phyloP scores from a whole-genome alignment of 2,329 filamentous ascomycete genomes.

The Allantophomopsis cytisporea region DNA sequence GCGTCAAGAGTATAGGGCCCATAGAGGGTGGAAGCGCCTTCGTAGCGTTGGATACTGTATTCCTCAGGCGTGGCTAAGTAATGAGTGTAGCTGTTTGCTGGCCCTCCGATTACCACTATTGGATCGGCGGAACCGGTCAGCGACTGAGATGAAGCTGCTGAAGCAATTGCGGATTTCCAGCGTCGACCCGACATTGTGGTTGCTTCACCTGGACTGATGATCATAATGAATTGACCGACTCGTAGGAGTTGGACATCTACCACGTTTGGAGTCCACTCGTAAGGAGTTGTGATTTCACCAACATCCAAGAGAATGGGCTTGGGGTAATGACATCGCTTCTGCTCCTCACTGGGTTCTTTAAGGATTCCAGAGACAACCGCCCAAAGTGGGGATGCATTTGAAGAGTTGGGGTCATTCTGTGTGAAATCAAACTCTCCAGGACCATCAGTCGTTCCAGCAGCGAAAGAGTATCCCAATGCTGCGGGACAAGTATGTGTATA shows the following conservation, averaged over 20 bases:
- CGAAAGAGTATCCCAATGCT: constrained; percentile 83
- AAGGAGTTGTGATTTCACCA: constrained; percentile 64
- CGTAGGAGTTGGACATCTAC: constrained; percentile 80
- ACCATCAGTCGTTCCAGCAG: constrained; percentile 83
- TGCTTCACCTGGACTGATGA: constrained; percentile 76
- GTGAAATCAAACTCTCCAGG: constrained; percentile 90
- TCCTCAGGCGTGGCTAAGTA: constrained; percentile 68
- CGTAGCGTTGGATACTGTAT: constrained; percentile 76
- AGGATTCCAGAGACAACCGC: constrained; percentile 58
- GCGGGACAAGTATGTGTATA: constrained; percentile 67
- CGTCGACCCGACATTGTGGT: constrained; percentile 86
- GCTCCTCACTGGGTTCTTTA: constrained; percentile 54
- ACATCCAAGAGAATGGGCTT: constrained; percentile 86
- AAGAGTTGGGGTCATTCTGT: constrained; percentile 66
- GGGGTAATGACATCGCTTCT: constrained; percentile 61
- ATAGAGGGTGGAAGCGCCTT: constrained; percentile 86
- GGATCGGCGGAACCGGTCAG: constrained; percentile 31
- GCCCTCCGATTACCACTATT: constrained; percentile 74
- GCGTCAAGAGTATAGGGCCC: constrained; percentile 72
- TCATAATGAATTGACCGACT: constrained; percentile 71
- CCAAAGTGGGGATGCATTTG: constrained; percentile 59
- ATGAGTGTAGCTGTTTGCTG: constrained; percentile 80
- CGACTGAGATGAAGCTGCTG: constrained; percentile 23
- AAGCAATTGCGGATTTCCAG: constrained; percentile 61
- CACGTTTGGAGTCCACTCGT: constrained; percentile 82